Conservation (phyloP, 352 stramenopile genomes). For the Pythium rishiriense region DNA sequence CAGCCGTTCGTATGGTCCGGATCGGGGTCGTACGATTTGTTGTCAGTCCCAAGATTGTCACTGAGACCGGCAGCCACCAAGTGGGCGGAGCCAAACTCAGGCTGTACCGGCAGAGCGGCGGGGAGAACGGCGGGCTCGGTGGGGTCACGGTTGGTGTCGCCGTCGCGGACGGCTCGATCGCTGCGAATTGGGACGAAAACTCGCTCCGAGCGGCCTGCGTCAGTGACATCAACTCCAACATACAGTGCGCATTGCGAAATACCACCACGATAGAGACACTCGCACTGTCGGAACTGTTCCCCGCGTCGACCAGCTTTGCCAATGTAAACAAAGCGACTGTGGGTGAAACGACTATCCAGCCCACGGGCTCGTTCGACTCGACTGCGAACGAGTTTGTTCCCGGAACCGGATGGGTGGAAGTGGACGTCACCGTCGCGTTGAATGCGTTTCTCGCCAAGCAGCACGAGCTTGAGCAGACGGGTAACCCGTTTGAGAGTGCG, state of each 20-base stretch:
- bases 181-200: conserved; percentile 42
- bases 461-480: conserved; percentile 1
- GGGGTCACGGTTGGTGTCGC: conserved; percentile 53
- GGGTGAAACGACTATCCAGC: conserved; percentile 36
- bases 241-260: conserved; percentile 11
- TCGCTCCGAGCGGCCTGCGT: conserved; percentile 33
- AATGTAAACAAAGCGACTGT: conserved; percentile 25
- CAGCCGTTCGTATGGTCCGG: conserved; percentile 23
- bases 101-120: conserved; percentile 55
- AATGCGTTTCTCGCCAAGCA: conserved; percentile 51
- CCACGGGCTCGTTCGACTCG: conserved; percentile 37
- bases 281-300: conserved; percentile 36
- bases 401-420: conserved; percentile 54
- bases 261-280: not conserved
- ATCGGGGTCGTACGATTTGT: conserved; percentile 48
- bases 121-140: conserved; percentile 63
- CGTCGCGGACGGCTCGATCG: conserved; percentile 20
- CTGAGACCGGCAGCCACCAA: conserved; percentile 44
- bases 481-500: conserved; percentile 11
- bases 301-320: conserved; percentile 30
- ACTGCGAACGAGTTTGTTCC: conserved; percentile 39
- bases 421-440: conserved; percentile 64
- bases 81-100: conserved; percentile 53
- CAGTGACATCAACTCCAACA: conserved; percentile 20
- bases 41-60: conserved; percentile 31